Evolutionary conservation across 805 yeast species (phyloP), one percentile per base, ranked within the genome.

Genomic region (Suhomyces sp.): DNA sequence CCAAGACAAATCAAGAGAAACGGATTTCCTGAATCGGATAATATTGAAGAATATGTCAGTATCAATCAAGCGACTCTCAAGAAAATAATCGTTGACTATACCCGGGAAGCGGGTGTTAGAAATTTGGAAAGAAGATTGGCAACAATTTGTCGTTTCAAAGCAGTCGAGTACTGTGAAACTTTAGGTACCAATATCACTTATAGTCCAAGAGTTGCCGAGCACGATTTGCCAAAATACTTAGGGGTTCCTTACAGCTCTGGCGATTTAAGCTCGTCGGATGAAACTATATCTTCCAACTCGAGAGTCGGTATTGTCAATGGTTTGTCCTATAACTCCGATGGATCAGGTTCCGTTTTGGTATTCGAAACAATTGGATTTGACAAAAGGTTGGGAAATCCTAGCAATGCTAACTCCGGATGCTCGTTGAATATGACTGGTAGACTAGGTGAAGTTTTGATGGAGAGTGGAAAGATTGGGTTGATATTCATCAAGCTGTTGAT

Each of bases 41-140:
- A 24, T 3, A 60, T 65, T 2, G 38, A 46, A 1, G 60, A 56
- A 6, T 63, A 69, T 25, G 70, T 85, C 5, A 39, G 46, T 4
- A 56, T 87, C 4, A 64, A 64, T 12, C 73, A 74, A 15, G 69
- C 69, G 0, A 80, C 83, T 1, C 68, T 88, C 68, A 61, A 74
- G 47, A 71, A 72, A 31, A 63, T 88, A 31, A 82, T 87, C 17
- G 65, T 77, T 3, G 75, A 73, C 43, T 88, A 87, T 53, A 83
- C 95, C 0, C 68, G 90, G 35, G 96, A 88, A 56, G 77, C 95
- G 0, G 96, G 96, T 3, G 95, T 88, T 13, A 72, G 96, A 47
- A 79, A 76, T 40, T 67, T 88, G 41, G 95, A 88, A 50, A 70
- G 95, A 28, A 70, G 73, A 38, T 66, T 88, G 35, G 88, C 88